Evolutionary conservation across 2,329 filamentous ascomycete genomes (phyloP).

Genomic region (Neocucurbitaria cava): DNA sequence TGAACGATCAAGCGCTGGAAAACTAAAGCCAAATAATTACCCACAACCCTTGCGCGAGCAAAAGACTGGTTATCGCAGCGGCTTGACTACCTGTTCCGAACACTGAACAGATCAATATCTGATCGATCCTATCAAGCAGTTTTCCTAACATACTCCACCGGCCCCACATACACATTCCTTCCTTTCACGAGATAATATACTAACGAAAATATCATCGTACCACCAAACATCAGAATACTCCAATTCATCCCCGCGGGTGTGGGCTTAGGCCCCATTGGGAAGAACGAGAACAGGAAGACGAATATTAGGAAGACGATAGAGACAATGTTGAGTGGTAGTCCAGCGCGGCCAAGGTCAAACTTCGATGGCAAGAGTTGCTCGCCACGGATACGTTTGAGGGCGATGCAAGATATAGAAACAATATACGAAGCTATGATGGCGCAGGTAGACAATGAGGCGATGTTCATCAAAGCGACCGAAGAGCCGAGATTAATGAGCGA

Average conservation of each 20-base stretch:
- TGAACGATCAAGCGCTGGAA: too few relatives aligned
- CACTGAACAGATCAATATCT: too few relatives aligned
- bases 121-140: not conserved
- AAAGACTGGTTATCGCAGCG: too few relatives aligned
- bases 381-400: constrained; percentile 31
- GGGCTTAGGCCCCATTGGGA: constrained; percentile 39
- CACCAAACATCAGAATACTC: constrained; percentile 53
- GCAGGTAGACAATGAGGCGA: constrained; percentile 45
- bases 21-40: too few relatives aligned
- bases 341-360: constrained; percentile 49
- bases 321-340: constrained; percentile 47
- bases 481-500: constrained; percentile 54
- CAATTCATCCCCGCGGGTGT: constrained; percentile 54
- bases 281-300: constrained; percentile 52
- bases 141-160: constrained; percentile 13
- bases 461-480: constrained; percentile 49
- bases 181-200: constrained; percentile 50
- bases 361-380: constrained; percentile 33
- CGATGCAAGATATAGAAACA: constrained; percentile 41
- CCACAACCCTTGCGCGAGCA: too few relatives aligned
- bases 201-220: constrained; percentile 48
- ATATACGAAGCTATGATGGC: constrained; percentile 43
- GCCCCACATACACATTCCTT: constrained; percentile 45
- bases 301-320: constrained; percentile 44
- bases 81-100: too few relatives aligned